Conservation (phyloP, 2,329 filamentous ascomycete species). For the Lecanicillium sp. region DNA sequence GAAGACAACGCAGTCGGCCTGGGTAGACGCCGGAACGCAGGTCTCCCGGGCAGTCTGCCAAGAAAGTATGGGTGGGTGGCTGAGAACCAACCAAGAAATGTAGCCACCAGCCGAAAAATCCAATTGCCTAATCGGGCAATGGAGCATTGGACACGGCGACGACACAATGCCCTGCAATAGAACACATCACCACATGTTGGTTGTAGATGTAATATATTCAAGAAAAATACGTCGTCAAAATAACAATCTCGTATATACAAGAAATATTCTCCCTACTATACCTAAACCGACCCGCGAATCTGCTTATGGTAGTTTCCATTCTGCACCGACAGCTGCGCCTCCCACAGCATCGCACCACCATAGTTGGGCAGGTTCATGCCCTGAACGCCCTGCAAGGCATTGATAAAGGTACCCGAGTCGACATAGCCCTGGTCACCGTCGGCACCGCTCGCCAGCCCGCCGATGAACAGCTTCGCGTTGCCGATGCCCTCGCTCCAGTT, state of each 20-base stretch:
- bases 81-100: no score
- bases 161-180: no score
- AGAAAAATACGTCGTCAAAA: no score
- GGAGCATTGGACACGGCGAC: no score
- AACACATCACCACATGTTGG: no score
- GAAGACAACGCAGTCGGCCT: no score
- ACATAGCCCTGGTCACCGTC: constrained; percentile 47
- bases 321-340: constrained; percentile 50
- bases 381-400: constrained; percentile 38
- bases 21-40: no score
- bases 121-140: no score
- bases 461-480: constrained; percentile 51
- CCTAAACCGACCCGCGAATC: constrained; percentile 8
- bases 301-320: constrained; percentile 31
- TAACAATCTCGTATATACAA: constrained; percentile 5
- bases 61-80: no score
- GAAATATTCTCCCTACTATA: neutral
- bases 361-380: constrained; percentile 48
- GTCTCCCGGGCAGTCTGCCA: no score
- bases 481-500: constrained; percentile 55
- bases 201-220: no score
- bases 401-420: constrained; percentile 30
- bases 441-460: constrained; percentile 44
- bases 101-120: no score
- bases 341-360: constrained; percentile 62